phyloP scores from a whole-genome alignment of 257 asterid genomes.

The Solanum tarapatanum region DNA sequence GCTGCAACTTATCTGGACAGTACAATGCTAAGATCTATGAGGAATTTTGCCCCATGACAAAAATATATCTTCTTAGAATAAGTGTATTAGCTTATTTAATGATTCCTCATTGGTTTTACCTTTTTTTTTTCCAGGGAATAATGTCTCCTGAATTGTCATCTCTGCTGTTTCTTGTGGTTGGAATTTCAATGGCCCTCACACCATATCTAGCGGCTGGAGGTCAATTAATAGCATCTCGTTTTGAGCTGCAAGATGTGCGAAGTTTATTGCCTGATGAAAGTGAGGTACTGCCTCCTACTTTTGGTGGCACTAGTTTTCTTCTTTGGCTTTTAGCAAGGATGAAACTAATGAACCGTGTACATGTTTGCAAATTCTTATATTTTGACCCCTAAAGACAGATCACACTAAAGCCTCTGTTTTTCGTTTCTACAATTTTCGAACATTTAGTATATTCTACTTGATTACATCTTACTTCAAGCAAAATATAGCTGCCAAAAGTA shows the following conservation, averaged over 20 bases:
- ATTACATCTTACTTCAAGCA: not conserved
- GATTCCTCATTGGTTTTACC: not conserved
- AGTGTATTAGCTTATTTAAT: not conserved
- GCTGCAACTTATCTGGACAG: not conserved
- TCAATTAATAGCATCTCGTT: conserved; percentile 92
- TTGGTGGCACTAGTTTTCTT: not conserved
- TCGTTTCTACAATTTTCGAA: not conserved
- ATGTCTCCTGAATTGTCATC: conserved; percentile 89
- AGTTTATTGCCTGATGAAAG: conserved; percentile 93
- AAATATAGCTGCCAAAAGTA: not conserved
- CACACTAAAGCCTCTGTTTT: not conserved
- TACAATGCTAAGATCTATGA: not conserved
- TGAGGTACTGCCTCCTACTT: conserved; percentile 48
- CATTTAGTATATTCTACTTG: not conserved
- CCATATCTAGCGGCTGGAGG: conserved; percentile 99
- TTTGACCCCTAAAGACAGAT: not conserved
- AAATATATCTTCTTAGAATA: not conserved
- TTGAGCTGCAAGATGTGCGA: conserved; percentile 95
- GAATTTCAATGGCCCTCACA: conserved; percentile 95
- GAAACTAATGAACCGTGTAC: not conserved
- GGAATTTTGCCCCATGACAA: not conserved
- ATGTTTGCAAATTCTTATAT: not conserved
- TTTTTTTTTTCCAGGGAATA: conserved; percentile 57
- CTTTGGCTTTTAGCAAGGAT: not conserved
- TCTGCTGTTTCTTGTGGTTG: conserved; percentile 91